Evolutionary conservation across 148 eudicot genomes (phyloP).

Genomic region (Suaeda aralocaspica): DNA sequence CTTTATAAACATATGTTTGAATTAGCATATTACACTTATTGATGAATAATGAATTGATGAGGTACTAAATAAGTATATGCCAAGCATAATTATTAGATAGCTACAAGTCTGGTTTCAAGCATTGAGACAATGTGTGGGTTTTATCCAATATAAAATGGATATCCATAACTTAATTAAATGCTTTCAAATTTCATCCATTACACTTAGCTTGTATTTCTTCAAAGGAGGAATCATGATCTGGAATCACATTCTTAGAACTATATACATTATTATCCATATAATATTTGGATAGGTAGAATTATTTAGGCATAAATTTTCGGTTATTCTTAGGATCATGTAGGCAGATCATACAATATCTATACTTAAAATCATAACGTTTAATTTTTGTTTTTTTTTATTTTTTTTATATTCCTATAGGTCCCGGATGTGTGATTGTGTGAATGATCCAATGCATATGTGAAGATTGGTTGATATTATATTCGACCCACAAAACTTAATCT

Average conservation of each 20-base stretch:
- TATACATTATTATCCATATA: neutral
- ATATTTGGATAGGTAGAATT: constrained; percentile 16
- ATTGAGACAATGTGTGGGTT: constrained; percentile 14
- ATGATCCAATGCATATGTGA: no score
- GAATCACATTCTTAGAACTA: constrained; percentile 38
- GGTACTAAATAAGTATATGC: constrained; percentile 28
- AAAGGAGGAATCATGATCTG: constrained; percentile 25
- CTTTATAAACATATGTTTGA: neutral
- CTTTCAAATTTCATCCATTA: neutral
- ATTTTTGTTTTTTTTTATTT: no score
- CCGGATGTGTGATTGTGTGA: no score
- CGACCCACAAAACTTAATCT: no score
- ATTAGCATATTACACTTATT: constrained; percentile 16
- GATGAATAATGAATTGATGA: no score
- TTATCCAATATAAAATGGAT: constrained; percentile 25
- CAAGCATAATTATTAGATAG: constrained; percentile 14
- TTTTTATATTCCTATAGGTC: no score
- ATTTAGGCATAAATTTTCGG: neutral
- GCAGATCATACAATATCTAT: neutral
- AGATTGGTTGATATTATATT: no score
- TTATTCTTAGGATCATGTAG: constrained; percentile 8
- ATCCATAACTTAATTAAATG: constrained; percentile 18
- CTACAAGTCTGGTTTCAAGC: constrained; percentile 22
- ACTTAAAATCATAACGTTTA: neutral
- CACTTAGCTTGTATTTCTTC: constrained; percentile 1